A percentile compares a stretch with the other conserved stretches of the same genome.
These are phyloP conservation scores for Stephanocyclus meneghinianus DNA, from an alignment of 352 stramenopile species.

Conservation along the genomic window DNA sequence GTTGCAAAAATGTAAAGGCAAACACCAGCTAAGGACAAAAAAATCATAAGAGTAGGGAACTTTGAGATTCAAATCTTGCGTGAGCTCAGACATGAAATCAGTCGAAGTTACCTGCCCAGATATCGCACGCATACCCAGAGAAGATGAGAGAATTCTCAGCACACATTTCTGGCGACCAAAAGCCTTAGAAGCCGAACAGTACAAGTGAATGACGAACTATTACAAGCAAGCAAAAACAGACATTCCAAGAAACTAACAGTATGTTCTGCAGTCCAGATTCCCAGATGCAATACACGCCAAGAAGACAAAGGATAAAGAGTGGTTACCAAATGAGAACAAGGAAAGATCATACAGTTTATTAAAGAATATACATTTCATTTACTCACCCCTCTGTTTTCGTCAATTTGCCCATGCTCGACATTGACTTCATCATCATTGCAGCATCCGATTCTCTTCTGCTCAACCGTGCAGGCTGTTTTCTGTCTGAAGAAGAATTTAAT, in stretches of 20 bases:
- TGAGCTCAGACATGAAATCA: background rate
- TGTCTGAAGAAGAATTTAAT: background rate
- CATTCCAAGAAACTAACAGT: background rate
- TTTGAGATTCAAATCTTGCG: background rate
- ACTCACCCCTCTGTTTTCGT: constrained; percentile 78
- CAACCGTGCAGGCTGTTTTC: constrained; percentile 11
- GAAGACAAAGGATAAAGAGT: background rate
- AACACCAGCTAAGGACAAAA: constrained; percentile 74
- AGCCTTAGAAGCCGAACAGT: background rate
- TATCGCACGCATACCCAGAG: constrained; percentile 85
- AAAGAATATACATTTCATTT: constrained; percentile 51
- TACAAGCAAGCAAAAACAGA: background rate
- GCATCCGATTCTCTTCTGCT: constrained; percentile 58
- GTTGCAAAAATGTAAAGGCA: constrained; percentile 96
- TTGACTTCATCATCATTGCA: constrained; percentile 56
- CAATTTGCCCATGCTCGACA: constrained; percentile 60
- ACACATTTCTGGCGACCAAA: constrained; percentile 66
- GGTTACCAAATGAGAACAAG: constrained; percentile 20
- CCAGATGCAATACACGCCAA: background rate
- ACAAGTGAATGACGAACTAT: constrained; percentile 23
- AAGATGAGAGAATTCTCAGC: constrained; percentile 53
- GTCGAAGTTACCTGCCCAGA: constrained; percentile 86
- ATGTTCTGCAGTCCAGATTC: constrained; percentile 1
- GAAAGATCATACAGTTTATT: constrained; percentile 19
- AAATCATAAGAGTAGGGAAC: background rate